phyloP scores from a whole-genome alignment of 225 moss, liverwort and hornwort species.

The Sphagnum contortum region DNA sequence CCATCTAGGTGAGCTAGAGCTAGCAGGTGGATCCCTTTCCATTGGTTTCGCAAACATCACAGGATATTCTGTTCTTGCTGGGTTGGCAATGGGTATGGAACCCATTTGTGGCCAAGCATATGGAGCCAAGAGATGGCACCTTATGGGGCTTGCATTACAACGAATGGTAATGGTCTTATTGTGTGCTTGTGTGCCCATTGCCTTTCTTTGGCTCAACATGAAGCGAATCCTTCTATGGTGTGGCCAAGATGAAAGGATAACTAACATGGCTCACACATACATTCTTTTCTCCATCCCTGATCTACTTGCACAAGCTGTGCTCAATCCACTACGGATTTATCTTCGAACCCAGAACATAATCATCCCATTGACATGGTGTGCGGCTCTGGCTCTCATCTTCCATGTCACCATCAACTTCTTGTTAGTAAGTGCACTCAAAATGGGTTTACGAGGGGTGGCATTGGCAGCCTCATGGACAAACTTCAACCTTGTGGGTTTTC shows the following conservation, averaged over 20 bases:
- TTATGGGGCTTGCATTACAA: slow-evolving; percentile 72
- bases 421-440: slow-evolving; percentile 43
- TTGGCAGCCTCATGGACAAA: slow-evolving; percentile 78
- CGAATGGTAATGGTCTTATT: slow-evolving; percentile 72
- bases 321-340: slow-evolving; percentile 79
- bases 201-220: slow-evolving; percentile 66
- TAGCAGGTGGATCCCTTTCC: slow-evolving; percentile 85
- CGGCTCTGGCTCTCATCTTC: slow-evolving; percentile 53
- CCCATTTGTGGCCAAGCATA: slow-evolving; percentile 87
- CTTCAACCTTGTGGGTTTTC: slow-evolving; percentile 76
- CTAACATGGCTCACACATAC: slow-evolving; percentile 72
- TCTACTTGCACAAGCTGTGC: slow-evolving; percentile 64
- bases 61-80: slow-evolving; percentile 88
- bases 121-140: slow-evolving; percentile 70
- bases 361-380: slow-evolving; percentile 71
- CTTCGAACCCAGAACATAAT: slow-evolving; percentile 74
- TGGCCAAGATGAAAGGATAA: slow-evolving; percentile 70
- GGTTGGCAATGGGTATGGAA: slow-evolving; percentile 90
- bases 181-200: slow-evolving; percentile 65
- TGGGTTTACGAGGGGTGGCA: slow-evolving; percentile 71
- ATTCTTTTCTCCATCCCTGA: slow-evolving; percentile 80
- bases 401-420: slow-evolving; percentile 78
- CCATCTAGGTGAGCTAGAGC: slow-evolving; percentile 57
- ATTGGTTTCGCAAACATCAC: slow-evolving; percentile 95
- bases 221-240: slow-evolving; percentile 57